Evolutionary conservation across 768 basidiomycete species (phyloP).

Genomic region (Clavaria fumosa): DNA sequence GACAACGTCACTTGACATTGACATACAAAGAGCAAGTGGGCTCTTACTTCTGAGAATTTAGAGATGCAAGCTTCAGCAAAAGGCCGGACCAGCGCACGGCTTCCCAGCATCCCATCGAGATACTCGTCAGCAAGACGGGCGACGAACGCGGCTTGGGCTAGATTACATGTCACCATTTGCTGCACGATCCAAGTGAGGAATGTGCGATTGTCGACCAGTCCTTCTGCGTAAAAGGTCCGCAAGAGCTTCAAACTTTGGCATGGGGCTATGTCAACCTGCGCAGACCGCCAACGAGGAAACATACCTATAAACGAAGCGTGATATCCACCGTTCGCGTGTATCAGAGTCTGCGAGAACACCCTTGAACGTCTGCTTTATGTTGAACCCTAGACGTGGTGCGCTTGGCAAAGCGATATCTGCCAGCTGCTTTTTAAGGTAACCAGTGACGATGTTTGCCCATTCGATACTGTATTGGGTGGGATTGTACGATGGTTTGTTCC

Average conservation of each 20-base stretch:
- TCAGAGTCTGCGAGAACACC: conserved; percentile 62
- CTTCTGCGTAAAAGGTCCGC: conserved; percentile 65
- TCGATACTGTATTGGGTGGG: conserved; percentile 74
- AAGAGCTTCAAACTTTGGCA: conserved; percentile 58
- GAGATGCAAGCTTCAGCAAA: conserved; percentile 56
- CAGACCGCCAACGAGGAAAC: conserved; percentile 9
- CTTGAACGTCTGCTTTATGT: conserved; percentile 76
- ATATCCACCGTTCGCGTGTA: conserved; percentile 59
- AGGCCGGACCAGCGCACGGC: conserved; percentile 52
- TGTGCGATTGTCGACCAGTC: conserved; percentile 62
- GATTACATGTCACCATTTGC: conserved; percentile 61
- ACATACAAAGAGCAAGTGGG: background rate
- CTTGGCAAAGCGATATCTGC: conserved; percentile 66
- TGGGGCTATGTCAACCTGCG: no score
- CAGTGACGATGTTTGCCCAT: conserved; percentile 70
- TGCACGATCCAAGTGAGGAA: conserved; percentile 71
- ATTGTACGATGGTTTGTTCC: conserved; percentile 68
- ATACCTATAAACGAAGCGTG: conserved; percentile 67
- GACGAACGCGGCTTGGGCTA: conserved; percentile 69
- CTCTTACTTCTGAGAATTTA: conserved; percentile 47
- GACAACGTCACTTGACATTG: background rate
- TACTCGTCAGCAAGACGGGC: conserved; percentile 70
- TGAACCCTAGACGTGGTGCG: conserved; percentile 57
- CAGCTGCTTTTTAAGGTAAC: conserved; percentile 73
- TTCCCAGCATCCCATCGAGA: conserved; percentile 47